These are phyloP conservation scores for Fusarium decemcellulare DNA, from an alignment of 2,329 filamentous ascomycete species.

Conservation along the genomic window DNA sequence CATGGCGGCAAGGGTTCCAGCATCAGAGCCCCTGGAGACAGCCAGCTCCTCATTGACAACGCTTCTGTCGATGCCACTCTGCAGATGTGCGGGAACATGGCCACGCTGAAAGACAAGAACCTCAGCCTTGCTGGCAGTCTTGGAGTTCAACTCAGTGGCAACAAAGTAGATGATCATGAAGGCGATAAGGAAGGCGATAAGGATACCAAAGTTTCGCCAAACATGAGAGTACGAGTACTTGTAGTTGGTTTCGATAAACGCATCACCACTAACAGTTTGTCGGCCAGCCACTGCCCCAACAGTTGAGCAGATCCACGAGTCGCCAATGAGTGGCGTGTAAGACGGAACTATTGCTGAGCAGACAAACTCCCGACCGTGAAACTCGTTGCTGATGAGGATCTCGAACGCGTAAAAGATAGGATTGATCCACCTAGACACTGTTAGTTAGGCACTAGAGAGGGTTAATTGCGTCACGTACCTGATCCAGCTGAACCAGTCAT, in stretches of 20 bases:
- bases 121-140: constrained; percentile 71
- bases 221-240: constrained; percentile 62
- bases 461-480: constrained; percentile 64
- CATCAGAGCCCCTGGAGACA: background rate
- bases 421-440: constrained; percentile 46
- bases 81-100: constrained; percentile 29
- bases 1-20: background rate
- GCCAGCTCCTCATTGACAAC: background rate
- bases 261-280: constrained; percentile 60
- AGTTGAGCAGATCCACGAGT: constrained; percentile 58
- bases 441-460: too few species aligned
- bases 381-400: constrained; percentile 77
- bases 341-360: constrained; percentile 45
- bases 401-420: constrained; percentile 78
- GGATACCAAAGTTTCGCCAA: constrained; percentile 71
- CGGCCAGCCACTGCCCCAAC: constrained; percentile 64
- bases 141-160: constrained; percentile 62
- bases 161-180: constrained; percentile 65
- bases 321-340: constrained; percentile 38
- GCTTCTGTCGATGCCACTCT: background rate
- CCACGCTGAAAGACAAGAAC: constrained; percentile 72
- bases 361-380: constrained; percentile 53
- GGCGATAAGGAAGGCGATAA: constrained; percentile 65
- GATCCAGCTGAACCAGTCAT: constrained; percentile 78
- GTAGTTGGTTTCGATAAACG: constrained; percentile 63